phyloP scores from a whole-genome alignment of 495 filamentous ascomycete species.

The Daldinia caldariorum region DNA sequence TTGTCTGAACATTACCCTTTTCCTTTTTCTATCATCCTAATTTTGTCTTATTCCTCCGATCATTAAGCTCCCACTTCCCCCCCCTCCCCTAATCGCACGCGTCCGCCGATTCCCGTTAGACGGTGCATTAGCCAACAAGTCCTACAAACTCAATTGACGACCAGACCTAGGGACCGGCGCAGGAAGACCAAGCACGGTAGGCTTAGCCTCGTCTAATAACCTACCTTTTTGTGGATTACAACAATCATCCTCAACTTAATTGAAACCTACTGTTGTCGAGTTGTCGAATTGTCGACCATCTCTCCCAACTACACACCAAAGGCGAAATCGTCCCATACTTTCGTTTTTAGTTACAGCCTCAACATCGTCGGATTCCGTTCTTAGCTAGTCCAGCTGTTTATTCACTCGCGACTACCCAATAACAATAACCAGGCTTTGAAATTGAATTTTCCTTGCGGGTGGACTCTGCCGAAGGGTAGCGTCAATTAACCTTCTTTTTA shows the following conservation, averaged over 20 bases:
- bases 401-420: conserved; percentile 14
- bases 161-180: conserved; percentile 19
- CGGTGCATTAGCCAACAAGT: conserved; percentile 30
- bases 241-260: conserved; percentile 15
- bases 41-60: conserved; percentile 3
- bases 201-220: conserved; percentile 18
- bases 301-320: conserved; percentile 11
- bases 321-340: conserved; percentile 23
- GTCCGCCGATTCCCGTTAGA: conserved; percentile 27
- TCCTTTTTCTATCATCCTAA: background rate
- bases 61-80: conserved; percentile 8
- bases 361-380: conserved; percentile 3
- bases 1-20: conserved; percentile 2
- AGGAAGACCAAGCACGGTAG: conserved; percentile 7
- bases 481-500: background rate
- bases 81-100: conserved; percentile 30
- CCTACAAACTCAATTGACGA: conserved; percentile 35
- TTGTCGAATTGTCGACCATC: conserved; percentile 32
- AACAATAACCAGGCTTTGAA: background rate
- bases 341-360: conserved; percentile 5
- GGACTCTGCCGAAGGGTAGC: background rate
- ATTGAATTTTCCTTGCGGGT: background rate
- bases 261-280: conserved; percentile 34
- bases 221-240: conserved; percentile 18
- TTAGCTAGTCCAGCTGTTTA: conserved; percentile 3